These are phyloP conservation scores for Sugiyamaella valdiviana DNA, from an alignment of 805 yeast genomes.

Conservation along the genomic window DNA sequence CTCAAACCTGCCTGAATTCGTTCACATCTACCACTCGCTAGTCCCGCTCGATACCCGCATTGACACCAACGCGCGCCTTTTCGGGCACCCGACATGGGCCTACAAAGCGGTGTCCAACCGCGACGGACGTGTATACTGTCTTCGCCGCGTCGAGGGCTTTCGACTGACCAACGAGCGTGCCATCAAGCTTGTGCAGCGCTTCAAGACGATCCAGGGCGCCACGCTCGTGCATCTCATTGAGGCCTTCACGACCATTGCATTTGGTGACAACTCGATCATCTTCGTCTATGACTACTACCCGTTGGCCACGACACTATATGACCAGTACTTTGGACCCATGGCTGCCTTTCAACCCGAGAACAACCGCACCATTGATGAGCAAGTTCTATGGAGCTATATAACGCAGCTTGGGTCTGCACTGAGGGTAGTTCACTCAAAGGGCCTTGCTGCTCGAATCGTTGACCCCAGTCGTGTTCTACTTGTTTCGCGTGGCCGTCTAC, in stretches of 20 bases:
- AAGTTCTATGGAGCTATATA: constrained; percentile 66
- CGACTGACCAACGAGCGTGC: constrained; percentile 51
- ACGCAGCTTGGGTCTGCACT: constrained; percentile 71
- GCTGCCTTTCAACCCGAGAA: constrained; percentile 23
- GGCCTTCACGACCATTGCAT: constrained; percentile 80
- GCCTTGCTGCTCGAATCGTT: constrained; percentile 50
- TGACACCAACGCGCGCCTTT: constrained; percentile 35
- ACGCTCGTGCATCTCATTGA: constrained; percentile 61
- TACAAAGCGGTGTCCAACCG: constrained; percentile 75
- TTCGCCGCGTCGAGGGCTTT: constrained; percentile 64
- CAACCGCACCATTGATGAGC: constrained; percentile 50
- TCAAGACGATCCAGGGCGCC: constrained; percentile 49
- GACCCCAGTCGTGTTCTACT: constrained; percentile 66
- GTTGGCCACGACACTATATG: constrained; percentile 60
- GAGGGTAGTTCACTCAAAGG: constrained; percentile 56
- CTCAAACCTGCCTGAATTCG: constrained; percentile 61
- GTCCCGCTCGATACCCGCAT: constrained; percentile 65
- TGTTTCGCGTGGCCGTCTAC: constrained; percentile 63
- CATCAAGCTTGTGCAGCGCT: constrained; percentile 54
- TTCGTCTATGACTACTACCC: constrained; percentile 85
- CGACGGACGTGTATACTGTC: constrained; percentile 72
- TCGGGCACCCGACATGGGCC: constrained; percentile 53
- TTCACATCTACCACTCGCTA: constrained; percentile 77
- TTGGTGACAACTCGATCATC: constrained; percentile 72
- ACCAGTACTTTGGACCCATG: constrained; percentile 52